Evolutionary conservation across 2,329 filamentous ascomycete species (phyloP).

Genomic region (Moelleriella libera): DNA sequence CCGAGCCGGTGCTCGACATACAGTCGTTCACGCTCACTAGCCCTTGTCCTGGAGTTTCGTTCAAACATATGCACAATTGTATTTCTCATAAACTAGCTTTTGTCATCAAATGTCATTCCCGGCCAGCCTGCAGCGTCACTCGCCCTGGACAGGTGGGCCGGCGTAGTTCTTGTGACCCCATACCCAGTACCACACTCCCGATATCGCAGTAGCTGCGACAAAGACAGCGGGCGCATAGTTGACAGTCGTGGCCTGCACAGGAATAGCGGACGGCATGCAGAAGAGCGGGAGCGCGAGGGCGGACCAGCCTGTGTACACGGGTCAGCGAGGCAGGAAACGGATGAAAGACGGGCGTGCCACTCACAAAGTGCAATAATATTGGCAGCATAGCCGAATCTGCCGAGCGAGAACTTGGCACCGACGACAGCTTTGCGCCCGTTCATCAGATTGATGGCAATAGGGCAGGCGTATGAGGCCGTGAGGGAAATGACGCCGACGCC

Average conservation of each 20-base stretch:
- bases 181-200: conserved; percentile 51
- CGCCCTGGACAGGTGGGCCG: conserved; percentile 39
- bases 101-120: neutral
- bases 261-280: conserved; percentile 55
- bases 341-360: neutral
- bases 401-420: conserved; percentile 45
- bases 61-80: too few relatives aligned
- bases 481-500: conserved; percentile 57
- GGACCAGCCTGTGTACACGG: conserved; percentile 40
- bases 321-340: conserved; percentile 4
- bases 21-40: too few relatives aligned
- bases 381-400: conserved; percentile 42
- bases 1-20: too few relatives aligned
- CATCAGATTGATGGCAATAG: conserved; percentile 49
- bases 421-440: conserved; percentile 45
- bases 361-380: conserved; percentile 38
- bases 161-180: conserved; percentile 59
- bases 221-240: conserved; percentile 71
- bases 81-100: too few relatives aligned
- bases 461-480: conserved; percentile 53
- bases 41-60: too few relatives aligned
- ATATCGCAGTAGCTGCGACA: conserved; percentile 46
- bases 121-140: conserved; percentile 2
- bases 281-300: conserved; percentile 57
- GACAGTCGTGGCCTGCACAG: conserved; percentile 42